Conservation (phyloP, 129 eudicot species). For the Apium graveolens region DNA sequence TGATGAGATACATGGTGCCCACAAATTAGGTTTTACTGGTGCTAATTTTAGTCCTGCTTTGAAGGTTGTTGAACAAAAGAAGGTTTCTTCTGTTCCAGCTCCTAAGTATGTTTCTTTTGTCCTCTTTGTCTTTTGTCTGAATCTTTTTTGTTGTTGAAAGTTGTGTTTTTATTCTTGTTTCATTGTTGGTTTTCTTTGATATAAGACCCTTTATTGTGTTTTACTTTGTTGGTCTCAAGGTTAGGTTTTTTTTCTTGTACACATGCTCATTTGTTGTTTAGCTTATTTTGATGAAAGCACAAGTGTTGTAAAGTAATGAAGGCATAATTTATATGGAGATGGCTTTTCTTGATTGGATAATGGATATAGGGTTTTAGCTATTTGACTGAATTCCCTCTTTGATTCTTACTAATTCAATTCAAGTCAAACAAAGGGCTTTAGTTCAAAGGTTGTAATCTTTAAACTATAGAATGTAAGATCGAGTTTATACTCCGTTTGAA, state of each 20-base stretch:
- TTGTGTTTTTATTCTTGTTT: not conserved
- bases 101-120: not conserved
- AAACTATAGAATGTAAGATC: not conserved
- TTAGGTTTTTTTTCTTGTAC: not conserved
- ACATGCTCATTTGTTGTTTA: not conserved
- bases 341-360: not conserved
- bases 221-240: not conserved
- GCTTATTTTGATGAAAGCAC: not conserved
- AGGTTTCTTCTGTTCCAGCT: not conserved
- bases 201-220: not conserved
- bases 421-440: not conserved
- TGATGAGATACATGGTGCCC: not conserved
- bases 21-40: not conserved
- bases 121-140: not conserved
- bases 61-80: conserved; percentile 1
- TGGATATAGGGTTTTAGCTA: not conserved
- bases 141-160: not conserved
- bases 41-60: conserved; percentile 1
- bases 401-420: not conserved
- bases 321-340: not conserved
- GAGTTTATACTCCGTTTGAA: not conserved
- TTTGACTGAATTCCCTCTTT: not conserved
- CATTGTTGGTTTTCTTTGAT: not conserved
- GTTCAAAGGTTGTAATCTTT: not conserved
- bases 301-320: not conserved